Percentiles rank a stretch among this genome's conserved stretches.
These are phyloP conservation scores for Calonectria crousiana DNA, from an alignment of 2,329 filamentous ascomycete species.

Conservation along the genomic window DNA sequence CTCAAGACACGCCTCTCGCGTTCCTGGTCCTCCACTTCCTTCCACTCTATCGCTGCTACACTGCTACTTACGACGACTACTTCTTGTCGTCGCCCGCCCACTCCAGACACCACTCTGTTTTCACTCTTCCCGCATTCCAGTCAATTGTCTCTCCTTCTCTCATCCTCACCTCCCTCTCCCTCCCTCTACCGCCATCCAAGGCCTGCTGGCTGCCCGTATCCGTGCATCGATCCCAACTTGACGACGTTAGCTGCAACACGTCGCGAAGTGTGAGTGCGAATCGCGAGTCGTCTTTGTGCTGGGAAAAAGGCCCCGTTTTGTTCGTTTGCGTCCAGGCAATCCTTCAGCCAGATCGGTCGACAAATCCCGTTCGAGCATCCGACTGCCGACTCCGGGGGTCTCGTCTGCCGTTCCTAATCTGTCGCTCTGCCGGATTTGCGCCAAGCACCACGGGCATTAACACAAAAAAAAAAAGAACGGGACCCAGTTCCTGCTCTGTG, in stretches of 20 bases:
- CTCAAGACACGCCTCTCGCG: constrained; percentile 14
- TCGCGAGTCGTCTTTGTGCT: constrained; percentile 10
- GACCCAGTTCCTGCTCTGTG: constrained; percentile 12
- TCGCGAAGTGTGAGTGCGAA: constrained; percentile 8
- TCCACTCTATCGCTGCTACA: constrained; percentile 88
- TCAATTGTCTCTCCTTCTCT: constrained; percentile 19
- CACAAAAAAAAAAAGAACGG: background rate
- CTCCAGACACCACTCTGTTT: constrained; percentile 21
- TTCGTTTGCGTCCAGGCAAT: constrained; percentile 23
- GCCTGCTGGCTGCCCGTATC: constrained; percentile 4
- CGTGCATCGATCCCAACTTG: background rate
- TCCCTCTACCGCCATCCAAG: background rate
- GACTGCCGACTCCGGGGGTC: constrained; percentile 19
- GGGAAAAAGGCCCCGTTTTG: constrained; percentile 11
- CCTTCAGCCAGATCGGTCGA: constrained; percentile 9
- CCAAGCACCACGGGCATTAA: constrained; percentile 5
- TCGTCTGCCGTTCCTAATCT: constrained; percentile 18
- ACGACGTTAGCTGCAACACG: constrained; percentile 10
- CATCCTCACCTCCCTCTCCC: background rate
- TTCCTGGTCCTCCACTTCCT: constrained; percentile 64
- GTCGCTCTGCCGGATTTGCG: constrained; percentile 6
- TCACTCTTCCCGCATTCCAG: constrained; percentile 26
- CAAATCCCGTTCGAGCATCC: constrained; percentile 16
- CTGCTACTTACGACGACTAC: constrained; percentile 56
- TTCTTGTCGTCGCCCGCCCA: constrained; percentile 90